Evolutionary conservation across 768 basidiomycete species (phyloP).

Genomic region (Termitomyces sp.): DNA sequence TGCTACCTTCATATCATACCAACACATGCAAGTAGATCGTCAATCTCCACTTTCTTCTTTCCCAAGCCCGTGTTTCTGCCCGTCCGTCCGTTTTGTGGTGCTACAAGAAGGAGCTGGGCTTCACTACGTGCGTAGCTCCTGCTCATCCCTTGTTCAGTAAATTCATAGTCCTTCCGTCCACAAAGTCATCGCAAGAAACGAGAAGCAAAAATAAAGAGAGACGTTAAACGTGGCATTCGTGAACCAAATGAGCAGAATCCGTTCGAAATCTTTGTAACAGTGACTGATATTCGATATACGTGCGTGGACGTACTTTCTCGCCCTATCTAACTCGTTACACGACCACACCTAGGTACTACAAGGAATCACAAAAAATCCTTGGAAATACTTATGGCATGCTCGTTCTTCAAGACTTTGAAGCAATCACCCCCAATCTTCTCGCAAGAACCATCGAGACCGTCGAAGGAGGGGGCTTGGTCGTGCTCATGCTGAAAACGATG

Average conservation of each 20-base stretch:
- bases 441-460: conserved; percentile 98
- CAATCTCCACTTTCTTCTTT: conserved; percentile 92
- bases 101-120: conserved; percentile 98
- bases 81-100: conserved; percentile 95
- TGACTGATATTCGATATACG: conserved; percentile 99
- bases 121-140: conserved; percentile 69
- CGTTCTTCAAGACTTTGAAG: conserved; percentile 96
- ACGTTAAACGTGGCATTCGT: conserved; percentile 89
- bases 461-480: conserved; percentile 88
- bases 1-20: not conserved
- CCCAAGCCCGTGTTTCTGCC: conserved; percentile 84
- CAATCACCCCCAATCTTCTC: conserved; percentile 93
- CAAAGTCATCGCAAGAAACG: conserved; percentile 90
- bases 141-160: not conserved
- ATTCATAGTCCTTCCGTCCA: not conserved
- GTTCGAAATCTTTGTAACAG: conserved; percentile 96
- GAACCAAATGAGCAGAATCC: conserved; percentile 95
- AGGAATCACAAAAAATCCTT: conserved; percentile 32
- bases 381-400: conserved; percentile 98
- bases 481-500: conserved; percentile 93
- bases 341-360: conserved; percentile 9
- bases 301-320: conserved; percentile 31
- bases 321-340: not conserved
- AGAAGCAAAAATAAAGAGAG: conserved; percentile 93
- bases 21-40: conserved; percentile 52